Evolutionary conservation across 805 yeast species (phyloP).

Genomic region (Wickerhamiella nectarea): DNA sequence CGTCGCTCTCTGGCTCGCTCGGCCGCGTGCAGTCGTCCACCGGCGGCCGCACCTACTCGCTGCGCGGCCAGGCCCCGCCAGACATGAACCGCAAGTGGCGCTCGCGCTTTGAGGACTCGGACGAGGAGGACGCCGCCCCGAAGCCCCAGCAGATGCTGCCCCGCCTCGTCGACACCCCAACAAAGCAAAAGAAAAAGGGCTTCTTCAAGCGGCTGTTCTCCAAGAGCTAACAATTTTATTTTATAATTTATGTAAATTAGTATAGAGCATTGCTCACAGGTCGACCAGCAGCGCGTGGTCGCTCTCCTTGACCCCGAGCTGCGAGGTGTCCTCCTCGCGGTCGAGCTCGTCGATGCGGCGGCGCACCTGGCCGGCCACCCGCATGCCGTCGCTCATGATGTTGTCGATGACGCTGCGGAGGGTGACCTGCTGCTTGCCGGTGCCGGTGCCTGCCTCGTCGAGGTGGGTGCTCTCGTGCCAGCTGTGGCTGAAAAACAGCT

Average conservation of each 20-base stretch:
- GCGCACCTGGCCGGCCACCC: slow-evolving; percentile 81
- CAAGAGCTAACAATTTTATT: not conserved
- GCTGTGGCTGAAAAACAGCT: slow-evolving; percentile 61
- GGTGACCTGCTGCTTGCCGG: slow-evolving; percentile 32
- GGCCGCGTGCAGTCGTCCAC: not conserved
- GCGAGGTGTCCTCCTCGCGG: slow-evolving; percentile 20
- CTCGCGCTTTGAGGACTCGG: slow-evolving; percentile 9
- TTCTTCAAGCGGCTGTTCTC: slow-evolving; percentile 17
- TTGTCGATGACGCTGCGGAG: slow-evolving; percentile 84
- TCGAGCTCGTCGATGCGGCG: slow-evolving; percentile 59
- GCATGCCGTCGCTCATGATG: slow-evolving; percentile 77
- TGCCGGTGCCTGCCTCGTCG: slow-evolving; percentile 32
- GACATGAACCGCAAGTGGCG: slow-evolving; percentile 5
- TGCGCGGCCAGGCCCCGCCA: slow-evolving; percentile 8
- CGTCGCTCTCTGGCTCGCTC: not conserved
- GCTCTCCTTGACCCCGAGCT: slow-evolving; percentile 21
- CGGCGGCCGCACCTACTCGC: slow-evolving; percentile 8
- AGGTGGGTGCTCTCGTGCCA: slow-evolving; percentile 56
- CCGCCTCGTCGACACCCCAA: not conserved
- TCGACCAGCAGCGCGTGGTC: slow-evolving; percentile 27
- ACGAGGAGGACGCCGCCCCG: slow-evolving; percentile 3
- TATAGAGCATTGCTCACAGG: no score
- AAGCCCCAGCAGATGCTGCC: slow-evolving; percentile 6
- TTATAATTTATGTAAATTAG: not conserved
- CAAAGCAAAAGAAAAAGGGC: slow-evolving; percentile 11